Percentiles rank a stretch among this genome's conserved stretches.
Conservation (phyloP, 176 grass and related monocot species). For the Raddia distichophylla region DNA sequence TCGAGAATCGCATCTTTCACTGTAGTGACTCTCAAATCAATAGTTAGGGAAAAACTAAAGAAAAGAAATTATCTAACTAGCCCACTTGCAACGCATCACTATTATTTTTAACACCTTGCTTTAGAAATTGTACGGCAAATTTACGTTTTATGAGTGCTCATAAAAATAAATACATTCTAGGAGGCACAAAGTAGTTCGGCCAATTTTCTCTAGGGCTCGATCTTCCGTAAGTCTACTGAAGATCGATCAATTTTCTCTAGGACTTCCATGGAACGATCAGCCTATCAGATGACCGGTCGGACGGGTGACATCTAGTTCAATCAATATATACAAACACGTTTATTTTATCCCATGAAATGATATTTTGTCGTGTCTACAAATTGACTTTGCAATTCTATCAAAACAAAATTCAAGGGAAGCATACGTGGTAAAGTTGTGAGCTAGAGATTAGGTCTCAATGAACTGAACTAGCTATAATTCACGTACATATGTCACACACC, state of each 20-base stretch:
- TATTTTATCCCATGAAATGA: background rate
- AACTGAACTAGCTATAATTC: conserved; percentile 20
- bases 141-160: too few species aligned
- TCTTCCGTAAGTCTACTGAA: background rate
- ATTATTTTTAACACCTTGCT: background rate
- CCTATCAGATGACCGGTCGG: too few species aligned
- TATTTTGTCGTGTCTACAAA: background rate
- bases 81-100: background rate
- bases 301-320: background rate
- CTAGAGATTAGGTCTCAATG: conserved; percentile 27
- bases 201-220: background rate
- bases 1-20: too few species aligned
- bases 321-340: background rate
- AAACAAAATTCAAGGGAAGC: background rate
- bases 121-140: too few species aligned
- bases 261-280: background rate
- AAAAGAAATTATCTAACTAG: too few species aligned
- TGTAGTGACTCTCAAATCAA: too few species aligned
- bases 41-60: too few species aligned
- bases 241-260: background rate
- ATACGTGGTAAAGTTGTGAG: conserved; percentile 17
- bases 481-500: background rate
- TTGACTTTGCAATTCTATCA: conserved; percentile 3
- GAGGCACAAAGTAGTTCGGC: background rate
- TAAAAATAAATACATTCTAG: background rate